phyloP scores from a whole-genome alignment of 139 green algal genomes.

The Limnomonas spitsbergensis region DNA sequence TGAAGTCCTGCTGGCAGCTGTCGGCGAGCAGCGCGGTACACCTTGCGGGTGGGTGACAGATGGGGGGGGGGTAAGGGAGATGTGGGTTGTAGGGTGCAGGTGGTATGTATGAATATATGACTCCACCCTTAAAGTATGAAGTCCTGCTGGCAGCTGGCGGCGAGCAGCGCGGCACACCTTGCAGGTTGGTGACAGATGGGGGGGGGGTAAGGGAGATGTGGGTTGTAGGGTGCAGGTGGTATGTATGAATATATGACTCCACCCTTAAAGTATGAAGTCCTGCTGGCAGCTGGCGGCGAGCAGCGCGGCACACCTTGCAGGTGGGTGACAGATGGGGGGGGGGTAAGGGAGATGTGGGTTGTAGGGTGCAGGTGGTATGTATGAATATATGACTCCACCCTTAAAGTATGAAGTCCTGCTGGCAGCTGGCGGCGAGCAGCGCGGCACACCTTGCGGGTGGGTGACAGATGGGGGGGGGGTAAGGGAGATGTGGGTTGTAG shows the following conservation, averaged over 20 bases:
- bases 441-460: too few relatives aligned
- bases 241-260: background rate
- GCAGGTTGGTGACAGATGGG: slow-evolving; percentile 16
- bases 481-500: too few relatives aligned
- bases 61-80: background rate
- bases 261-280: background rate
- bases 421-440: too few relatives aligned
- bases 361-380: too few relatives aligned
- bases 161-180: slow-evolving; percentile 46
- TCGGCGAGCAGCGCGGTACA: slow-evolving; percentile 40
- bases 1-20: background rate
- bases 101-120: background rate
- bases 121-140: background rate
- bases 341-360: too few relatives aligned
- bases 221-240: background rate
- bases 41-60: slow-evolving; percentile 26
- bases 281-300: background rate
- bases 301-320: too few relatives aligned
- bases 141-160: background rate
- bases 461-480: too few relatives aligned
- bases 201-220: background rate
- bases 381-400: too few relatives aligned
- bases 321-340: too few relatives aligned
- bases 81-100: background rate
- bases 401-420: too few relatives aligned